Base-by-base conservation (phyloP, 2,329 filamentous ascomycete genomes). In the Trichoderma sp. region DNA sequence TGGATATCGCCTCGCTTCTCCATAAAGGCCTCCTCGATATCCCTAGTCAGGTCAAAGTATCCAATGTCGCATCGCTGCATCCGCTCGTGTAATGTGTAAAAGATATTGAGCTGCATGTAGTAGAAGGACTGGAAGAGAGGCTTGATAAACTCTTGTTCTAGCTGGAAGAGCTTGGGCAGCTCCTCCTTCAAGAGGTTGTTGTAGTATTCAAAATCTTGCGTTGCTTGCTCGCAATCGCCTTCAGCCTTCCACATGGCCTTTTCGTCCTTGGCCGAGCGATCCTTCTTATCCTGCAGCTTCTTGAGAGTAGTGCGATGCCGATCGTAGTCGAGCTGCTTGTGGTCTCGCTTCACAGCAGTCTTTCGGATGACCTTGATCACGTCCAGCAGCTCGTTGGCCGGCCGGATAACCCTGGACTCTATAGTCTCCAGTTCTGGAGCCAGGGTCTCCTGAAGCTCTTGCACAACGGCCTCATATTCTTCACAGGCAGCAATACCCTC, bases 91-190 rank as follows among this genome's bases (percentile, higher is more conserved):
- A 99, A 85, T 1, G 95, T 99, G 81, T 99, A 99, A 80, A 98
- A 99, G 72, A 99, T 92, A 80, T 99, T 99, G 72, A 99, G 87
- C 80, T 99, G 95, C 95, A 99, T 99, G 84, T 98, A 99, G 82
- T 99, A 99, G 83, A 99, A 99, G 10, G 92, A 97, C 79, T 98
- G 95, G 85, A 99, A 99, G 8, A 99, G 87, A 3, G 95, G 95
- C 73, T 92, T 90, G 79, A 99, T 99, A 78, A 99, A 98, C 79
- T 98, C 91, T 71, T 90, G 88, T 79, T 99, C 95, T 19, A 99
- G 87, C 8, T 83, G 79, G 80, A 99, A 99, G 12, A 99, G 87
- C 79, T 93, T 93, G 32, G 95, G 95, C 70, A 99, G 84, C 81
- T 99, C 95, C 19, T 96, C 92, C 82, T 99, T 99, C 70, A 99